phyloP scores from a whole-genome alignment of 306 rosid species.

The Dryas drummondii region DNA sequence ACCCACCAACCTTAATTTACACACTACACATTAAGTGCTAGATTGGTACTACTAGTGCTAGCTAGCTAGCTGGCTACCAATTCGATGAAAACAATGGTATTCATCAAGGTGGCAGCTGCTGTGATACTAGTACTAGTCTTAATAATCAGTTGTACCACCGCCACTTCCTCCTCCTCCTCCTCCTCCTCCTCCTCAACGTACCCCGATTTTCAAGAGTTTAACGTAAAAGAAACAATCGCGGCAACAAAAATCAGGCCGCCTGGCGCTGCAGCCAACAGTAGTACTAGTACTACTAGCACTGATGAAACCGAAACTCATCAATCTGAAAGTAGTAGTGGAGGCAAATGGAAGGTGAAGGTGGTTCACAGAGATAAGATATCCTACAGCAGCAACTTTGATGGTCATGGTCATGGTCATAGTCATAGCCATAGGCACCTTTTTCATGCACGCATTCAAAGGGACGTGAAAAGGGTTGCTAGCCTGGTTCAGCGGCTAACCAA shows the following conservation, averaged over 20 bases:
- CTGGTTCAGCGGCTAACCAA: slow-evolving; percentile 39
- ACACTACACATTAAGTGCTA: too few relatives aligned
- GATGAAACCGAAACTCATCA: not conserved
- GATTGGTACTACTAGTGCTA: too few relatives aligned
- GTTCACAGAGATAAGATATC: slow-evolving; percentile 66
- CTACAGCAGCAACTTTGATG: not conserved
- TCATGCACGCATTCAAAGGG: slow-evolving; percentile 59
- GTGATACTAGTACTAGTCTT: too few relatives aligned
- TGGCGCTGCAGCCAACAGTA: not conserved
- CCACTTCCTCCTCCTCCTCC: not conserved
- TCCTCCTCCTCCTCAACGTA: not conserved
- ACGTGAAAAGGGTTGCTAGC: slow-evolving; percentile 51
- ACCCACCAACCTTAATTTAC: too few relatives aligned
- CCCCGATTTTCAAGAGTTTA: slow-evolving; percentile 41
- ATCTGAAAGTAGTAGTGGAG: not conserved
- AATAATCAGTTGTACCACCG: not conserved
- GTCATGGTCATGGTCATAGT: slow-evolving; percentile 1
- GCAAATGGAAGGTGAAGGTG: slow-evolving; percentile 50
- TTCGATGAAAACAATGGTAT: too few relatives aligned
- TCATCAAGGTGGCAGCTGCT: too few relatives aligned
- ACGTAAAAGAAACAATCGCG: slow-evolving; percentile 32
- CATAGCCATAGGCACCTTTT: slow-evolving; percentile 29
- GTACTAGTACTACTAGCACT: not conserved
- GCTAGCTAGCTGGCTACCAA: too few relatives aligned
- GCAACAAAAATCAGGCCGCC: slow-evolving; percentile 8